Evolutionary conservation across 768 basidiomycete species (phyloP).

Genomic region (Hericium rajendrae): DNA sequence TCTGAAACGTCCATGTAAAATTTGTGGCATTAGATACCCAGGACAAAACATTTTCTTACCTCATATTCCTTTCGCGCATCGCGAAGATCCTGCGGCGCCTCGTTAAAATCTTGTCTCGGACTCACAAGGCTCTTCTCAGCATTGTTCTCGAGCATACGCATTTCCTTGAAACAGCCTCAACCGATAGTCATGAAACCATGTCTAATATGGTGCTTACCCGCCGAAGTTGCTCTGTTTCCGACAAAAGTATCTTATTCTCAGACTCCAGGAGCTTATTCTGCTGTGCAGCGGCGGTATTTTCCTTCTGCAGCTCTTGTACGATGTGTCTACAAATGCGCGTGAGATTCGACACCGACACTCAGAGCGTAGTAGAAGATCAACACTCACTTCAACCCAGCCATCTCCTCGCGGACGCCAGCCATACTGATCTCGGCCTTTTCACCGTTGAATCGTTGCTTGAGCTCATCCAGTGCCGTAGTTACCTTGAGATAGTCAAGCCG

Average conservation of each 20-base stretch:
- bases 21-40: not conserved
- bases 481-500: not conserved
- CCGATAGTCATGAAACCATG: not conserved
- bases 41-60: slow-evolving; percentile 22
- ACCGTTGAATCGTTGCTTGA: not conserved
- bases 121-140: slow-evolving; percentile 49
- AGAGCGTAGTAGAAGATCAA: not conserved
- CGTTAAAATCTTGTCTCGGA: slow-evolving; percentile 35
- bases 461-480: too few species aligned
- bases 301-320: slow-evolving; percentile 80
- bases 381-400: slow-evolving; percentile 72
- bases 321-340: slow-evolving; percentile 48
- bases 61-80: slow-evolving; percentile 47
- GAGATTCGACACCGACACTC: not conserved
- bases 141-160: slow-evolving; percentile 68
- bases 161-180: slow-evolving; percentile 37
- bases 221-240: slow-evolving; percentile 64
- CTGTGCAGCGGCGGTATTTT: slow-evolving; percentile 53
- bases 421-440: slow-evolving; percentile 2
- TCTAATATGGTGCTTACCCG: not conserved
- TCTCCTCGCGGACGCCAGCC: slow-evolving; percentile 43
- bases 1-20: slow-evolving; percentile 24
- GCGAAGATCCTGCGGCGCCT: slow-evolving; percentile 31
- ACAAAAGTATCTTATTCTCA: slow-evolving; percentile 61
- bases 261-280: slow-evolving; percentile 63